Conservation (phyloP, 2,329 filamentous ascomycete genomes). For the Diplodia mutila region DNA sequence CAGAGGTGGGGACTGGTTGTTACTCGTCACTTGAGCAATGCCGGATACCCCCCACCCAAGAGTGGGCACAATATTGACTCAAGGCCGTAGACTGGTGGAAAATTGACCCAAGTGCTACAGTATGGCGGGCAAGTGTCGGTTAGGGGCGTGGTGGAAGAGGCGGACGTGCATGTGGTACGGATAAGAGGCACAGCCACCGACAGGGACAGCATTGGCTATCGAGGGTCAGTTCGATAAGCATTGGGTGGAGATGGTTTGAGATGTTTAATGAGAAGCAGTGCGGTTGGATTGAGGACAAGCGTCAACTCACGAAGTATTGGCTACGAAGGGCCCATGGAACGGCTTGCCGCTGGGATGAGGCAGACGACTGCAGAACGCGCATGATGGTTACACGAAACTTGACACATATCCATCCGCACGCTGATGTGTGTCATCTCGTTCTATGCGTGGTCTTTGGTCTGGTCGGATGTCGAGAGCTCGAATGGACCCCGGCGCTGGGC, state of each 20-base stretch:
- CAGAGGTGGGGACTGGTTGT: neutral
- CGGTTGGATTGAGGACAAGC: constrained; percentile 6
- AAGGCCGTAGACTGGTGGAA: neutral
- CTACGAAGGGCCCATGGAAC: constrained; percentile 11
- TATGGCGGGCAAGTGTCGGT: neutral
- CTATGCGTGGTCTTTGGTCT: constrained; percentile 12
- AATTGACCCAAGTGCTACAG: neutral
- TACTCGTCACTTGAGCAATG: constrained; percentile 3
- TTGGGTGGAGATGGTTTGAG: neutral
- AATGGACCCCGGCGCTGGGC: constrained; percentile 14
- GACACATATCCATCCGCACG: constrained; percentile 19
- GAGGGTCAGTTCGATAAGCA: neutral
- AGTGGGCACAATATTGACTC: neutral
- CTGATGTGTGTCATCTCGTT: constrained; percentile 23
- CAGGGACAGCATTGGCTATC: constrained; percentile 1
- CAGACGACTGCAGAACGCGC: constrained; percentile 23
- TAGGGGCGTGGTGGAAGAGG: neutral
- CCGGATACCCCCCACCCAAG: neutral
- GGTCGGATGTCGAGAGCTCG: neutral
- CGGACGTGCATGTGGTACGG: constrained; percentile 16
- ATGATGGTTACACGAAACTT: constrained; percentile 27
- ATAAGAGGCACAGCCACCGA: constrained; percentile 1
- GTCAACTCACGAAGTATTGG: constrained; percentile 23
- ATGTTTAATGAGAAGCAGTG: constrained; percentile 6
- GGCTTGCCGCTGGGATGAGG: constrained; percentile 24